phyloP scores from a whole-genome alignment of 306 rosid species.

The Inga leiocalycina region DNA sequence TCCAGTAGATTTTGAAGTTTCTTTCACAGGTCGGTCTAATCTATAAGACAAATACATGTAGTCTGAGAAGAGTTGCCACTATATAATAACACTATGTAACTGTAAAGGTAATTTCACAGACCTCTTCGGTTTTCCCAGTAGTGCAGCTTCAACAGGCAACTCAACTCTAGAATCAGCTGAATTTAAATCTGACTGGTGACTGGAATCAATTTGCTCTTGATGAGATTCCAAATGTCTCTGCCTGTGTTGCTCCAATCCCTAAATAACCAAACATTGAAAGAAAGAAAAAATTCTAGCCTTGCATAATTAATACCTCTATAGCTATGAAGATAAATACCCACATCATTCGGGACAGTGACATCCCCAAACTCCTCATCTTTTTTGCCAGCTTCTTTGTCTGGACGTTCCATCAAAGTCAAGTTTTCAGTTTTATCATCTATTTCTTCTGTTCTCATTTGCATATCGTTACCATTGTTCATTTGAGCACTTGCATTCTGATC shows the following conservation, averaged over 20 bases:
- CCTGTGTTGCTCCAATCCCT: conserved; percentile 59
- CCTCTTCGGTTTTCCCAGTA: conserved; percentile 78
- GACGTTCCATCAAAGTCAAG: conserved; percentile 58
- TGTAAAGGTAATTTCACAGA: conserved; percentile 31
- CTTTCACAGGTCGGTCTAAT: conserved; percentile 53
- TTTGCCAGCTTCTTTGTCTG: conserved; percentile 33
- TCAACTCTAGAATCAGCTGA: conserved; percentile 45
- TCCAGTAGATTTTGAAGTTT: conserved; percentile 39
- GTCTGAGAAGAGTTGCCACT: conserved; percentile 38
- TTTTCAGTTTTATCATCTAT: conserved; percentile 31
- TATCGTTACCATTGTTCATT: conserved; percentile 37
- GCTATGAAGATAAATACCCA: conserved; percentile 47
- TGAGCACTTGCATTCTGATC: conserved; percentile 36
- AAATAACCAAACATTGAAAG: conserved; percentile 42
- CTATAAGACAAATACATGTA: conserved; percentile 51
- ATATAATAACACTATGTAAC: conserved; percentile 31
- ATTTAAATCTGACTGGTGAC: conserved; percentile 42
- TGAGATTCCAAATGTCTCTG: conserved; percentile 42
- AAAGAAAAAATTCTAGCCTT: conserved; percentile 12
- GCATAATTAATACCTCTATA: conserved; percentile 21
- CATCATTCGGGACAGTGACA: conserved; percentile 37
- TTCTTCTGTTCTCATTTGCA: conserved; percentile 45
- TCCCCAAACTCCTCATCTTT: conserved; percentile 34
- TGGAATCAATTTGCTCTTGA: conserved; percentile 43
- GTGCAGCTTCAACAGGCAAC: conserved; percentile 52